Conservation (phyloP, 768 basidiomycete species). For the Boletus rufocinnamomeus region DNA sequence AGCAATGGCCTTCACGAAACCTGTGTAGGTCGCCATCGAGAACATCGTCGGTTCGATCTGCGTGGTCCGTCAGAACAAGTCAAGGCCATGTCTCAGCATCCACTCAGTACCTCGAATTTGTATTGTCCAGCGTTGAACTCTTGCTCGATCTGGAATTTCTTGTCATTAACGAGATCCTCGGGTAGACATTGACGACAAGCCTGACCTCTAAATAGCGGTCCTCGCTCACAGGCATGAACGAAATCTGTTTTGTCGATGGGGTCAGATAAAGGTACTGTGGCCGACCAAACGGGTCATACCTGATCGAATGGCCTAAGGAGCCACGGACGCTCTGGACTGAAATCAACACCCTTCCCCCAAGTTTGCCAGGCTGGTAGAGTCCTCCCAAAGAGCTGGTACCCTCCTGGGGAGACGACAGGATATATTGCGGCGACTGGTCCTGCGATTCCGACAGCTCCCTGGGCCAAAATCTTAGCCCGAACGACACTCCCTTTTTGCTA, state of each 20-base stretch:
- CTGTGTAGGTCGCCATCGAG: slow-evolving; percentile 52
- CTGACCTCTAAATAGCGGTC: slow-evolving; percentile 50
- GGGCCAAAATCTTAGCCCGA: background rate
- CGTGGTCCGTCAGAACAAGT: slow-evolving; percentile 8
- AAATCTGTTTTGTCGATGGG: slow-evolving; percentile 38
- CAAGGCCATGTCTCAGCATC: background rate
- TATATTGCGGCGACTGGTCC: slow-evolving; percentile 68
- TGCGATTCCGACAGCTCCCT: slow-evolving; percentile 73
- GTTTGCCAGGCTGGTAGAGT: slow-evolving; percentile 68
- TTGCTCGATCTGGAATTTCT: slow-evolving; percentile 43
- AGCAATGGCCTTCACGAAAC: slow-evolving; percentile 43
- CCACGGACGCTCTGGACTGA: slow-evolving; percentile 54
- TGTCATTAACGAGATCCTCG: background rate
- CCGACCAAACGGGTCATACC: slow-evolving; percentile 27
- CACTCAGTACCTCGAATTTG: slow-evolving; percentile 44
- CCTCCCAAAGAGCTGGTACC: slow-evolving; percentile 64
- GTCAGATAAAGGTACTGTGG: background rate
- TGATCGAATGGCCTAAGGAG: slow-evolving; percentile 64
- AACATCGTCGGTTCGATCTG: slow-evolving; percentile 54
- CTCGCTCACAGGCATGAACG: slow-evolving; percentile 50
- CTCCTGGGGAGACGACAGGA: slow-evolving; percentile 63
- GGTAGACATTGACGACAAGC: background rate
- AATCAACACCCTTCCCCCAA: slow-evolving; percentile 55
- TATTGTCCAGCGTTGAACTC: slow-evolving; percentile 56
- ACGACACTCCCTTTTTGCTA: background rate